Evolutionary conservation across 257 asterid genomes (phyloP).

Genomic region (Datura wrightii): DNA sequence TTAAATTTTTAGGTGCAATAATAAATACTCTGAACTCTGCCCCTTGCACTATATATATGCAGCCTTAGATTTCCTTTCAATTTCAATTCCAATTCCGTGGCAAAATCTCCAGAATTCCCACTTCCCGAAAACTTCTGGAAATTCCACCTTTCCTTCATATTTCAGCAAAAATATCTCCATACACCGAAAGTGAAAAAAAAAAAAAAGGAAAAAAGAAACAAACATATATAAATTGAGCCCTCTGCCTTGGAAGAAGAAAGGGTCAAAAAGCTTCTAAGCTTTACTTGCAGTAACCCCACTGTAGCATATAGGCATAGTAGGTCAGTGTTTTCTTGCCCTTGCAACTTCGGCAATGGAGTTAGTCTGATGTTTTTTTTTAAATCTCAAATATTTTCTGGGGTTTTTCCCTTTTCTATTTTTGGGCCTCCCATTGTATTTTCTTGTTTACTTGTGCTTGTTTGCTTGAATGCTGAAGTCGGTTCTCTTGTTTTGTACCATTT

Average conservation of each 20-base stretch:
- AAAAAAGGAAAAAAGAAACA: not conserved
- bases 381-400: not conserved
- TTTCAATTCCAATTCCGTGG: slow-evolving; percentile 30
- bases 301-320: slow-evolving; percentile 13
- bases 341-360: slow-evolving; percentile 12
- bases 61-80: too few relatives aligned
- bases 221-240: slow-evolving; percentile 6
- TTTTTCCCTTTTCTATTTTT: not conserved
- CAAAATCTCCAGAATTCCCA: slow-evolving; percentile 45
- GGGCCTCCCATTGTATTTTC: slow-evolving; percentile 33
- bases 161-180: slow-evolving; percentile 9
- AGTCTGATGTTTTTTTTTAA: not conserved
- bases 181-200: not conserved
- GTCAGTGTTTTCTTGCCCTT: slow-evolving; percentile 10
- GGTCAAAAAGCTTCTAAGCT: slow-evolving; percentile 38
- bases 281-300: slow-evolving; percentile 47
- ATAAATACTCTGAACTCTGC: not conserved
- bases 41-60: not conserved
- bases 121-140: slow-evolving; percentile 40
- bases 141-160: slow-evolving; percentile 31
- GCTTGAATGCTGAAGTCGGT: slow-evolving; percentile 34
- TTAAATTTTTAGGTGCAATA: not conserved
- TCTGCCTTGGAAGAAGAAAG: not conserved
- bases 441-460: slow-evolving; percentile 24
- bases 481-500: slow-evolving; percentile 36